Conservation (phyloP, 441 rosid genomes). For the Viola pubescens region DNA sequence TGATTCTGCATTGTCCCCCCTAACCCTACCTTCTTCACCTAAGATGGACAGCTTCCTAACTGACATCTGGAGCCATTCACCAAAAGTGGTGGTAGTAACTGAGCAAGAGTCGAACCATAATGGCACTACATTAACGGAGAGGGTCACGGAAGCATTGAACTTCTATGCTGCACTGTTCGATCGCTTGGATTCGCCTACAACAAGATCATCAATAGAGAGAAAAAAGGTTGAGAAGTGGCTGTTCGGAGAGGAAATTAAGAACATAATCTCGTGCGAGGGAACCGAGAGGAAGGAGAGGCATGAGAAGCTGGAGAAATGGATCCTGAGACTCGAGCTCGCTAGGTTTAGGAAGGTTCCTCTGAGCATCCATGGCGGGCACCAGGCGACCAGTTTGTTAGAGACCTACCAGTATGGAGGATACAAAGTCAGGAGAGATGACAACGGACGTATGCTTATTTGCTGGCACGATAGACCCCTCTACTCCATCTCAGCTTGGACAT, state of each 20-base stretch:
- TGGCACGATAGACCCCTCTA: constrained; percentile 78
- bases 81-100: constrained; percentile 74
- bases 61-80: constrained; percentile 64
- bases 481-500: constrained; percentile 81
- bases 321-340: constrained; percentile 61
- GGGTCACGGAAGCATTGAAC: constrained; percentile 66
- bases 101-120: constrained; percentile 92
- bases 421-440: constrained; percentile 62
- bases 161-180: constrained; percentile 84
- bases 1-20: constrained; percentile 45
- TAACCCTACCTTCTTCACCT: constrained; percentile 35
- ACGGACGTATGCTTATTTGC: constrained; percentile 62
- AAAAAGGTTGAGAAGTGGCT: constrained; percentile 82
- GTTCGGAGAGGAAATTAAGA: constrained; percentile 87
- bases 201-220: constrained; percentile 61
- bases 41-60: constrained; percentile 59
- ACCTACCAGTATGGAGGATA: constrained; percentile 71
- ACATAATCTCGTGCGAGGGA: constrained; percentile 83
- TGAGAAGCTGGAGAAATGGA: constrained; percentile 90
- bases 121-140: constrained; percentile 55
- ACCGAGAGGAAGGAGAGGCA: constrained; percentile 78
- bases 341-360: constrained; percentile 77
- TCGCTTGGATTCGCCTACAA: constrained; percentile 67
- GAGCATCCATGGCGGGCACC: constrained; percentile 73
- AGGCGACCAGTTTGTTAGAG: constrained; percentile 63